Conservation (phyloP, 768 basidiomycete species). For the Russula olivacea region DNA sequence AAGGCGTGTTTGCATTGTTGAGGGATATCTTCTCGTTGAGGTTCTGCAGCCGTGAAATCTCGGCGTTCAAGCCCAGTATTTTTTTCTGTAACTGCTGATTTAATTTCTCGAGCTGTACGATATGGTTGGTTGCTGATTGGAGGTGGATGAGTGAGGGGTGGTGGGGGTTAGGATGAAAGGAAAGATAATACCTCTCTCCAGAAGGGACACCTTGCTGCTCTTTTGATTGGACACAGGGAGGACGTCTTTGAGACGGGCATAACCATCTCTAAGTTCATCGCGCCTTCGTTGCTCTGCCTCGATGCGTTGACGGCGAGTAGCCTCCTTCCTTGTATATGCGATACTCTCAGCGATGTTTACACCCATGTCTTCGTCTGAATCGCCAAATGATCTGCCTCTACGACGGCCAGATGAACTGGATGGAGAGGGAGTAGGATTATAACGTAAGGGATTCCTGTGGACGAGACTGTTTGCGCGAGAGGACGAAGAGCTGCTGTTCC, state of each 20-base stretch:
- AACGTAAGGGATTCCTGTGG: conserved; percentile 62
- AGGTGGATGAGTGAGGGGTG: conserved; percentile 12
- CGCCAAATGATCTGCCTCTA: conserved; percentile 60
- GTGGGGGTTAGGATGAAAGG: conserved; percentile 12
- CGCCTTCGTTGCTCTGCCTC: conserved; percentile 87
- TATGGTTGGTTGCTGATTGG: conserved; percentile 67
- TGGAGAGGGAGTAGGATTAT: conserved; percentile 79
- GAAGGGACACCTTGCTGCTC: conserved; percentile 81
- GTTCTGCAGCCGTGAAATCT: conserved; percentile 62
- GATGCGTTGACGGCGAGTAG: conserved; percentile 75
- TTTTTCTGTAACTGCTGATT: conserved; percentile 69
- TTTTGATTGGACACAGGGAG: conserved; percentile 86
- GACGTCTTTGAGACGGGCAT: conserved; percentile 81
- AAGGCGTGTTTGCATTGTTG: conserved; percentile 50
- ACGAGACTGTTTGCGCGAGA: conserved; percentile 72
- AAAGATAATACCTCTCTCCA: conserved; percentile 65
- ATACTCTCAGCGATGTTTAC: conserved; percentile 62
- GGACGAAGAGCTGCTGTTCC: conserved; percentile 72
- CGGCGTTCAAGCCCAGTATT: conserved; percentile 57
- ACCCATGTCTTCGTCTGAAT: conserved; percentile 66
- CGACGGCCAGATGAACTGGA: conserved; percentile 65
- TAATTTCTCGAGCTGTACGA: conserved; percentile 61
- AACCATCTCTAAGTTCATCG: conserved; percentile 86
- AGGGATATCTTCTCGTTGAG: conserved; percentile 84
- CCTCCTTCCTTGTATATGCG: conserved; percentile 76